Evolutionary conservation across 2,329 filamentous ascomycete genomes (phyloP), one percentile per base, ranked within the genome.

Genomic region (Calonectria henricotiae): DNA sequence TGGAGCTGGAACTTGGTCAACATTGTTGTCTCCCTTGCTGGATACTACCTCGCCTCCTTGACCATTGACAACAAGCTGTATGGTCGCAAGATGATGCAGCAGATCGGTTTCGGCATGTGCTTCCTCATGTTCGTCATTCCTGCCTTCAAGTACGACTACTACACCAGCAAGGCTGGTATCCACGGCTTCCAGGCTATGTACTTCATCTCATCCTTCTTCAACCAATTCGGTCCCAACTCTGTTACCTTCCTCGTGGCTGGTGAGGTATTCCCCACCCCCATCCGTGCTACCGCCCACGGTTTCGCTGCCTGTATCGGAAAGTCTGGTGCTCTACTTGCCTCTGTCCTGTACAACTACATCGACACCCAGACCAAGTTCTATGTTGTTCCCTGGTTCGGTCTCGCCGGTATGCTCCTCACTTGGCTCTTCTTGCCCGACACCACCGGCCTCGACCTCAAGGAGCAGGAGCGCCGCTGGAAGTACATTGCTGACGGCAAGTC

Each of bases 161-260:
- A 95, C 86, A 94, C 89, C 23, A 87, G 86, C 61, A 85, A 88
- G 1, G 86, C 86, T 6, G 90, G 94, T 77, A 92, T 98, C 81
- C 91, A 94, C 79, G 86, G 88, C n/a, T 98, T 98, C 91, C 95
- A 98, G 86, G 91, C 95, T 80, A 98, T 98, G 94, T 98, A 98
- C 89, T 98, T 98, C 86, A 83, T 98, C 76, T 97, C 94, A 8
- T 97, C 94, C 27, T 98, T 98, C 88, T 98, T 98, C 91, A 98
- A 98, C 89, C 96, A 98, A 82, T 98, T 98, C 79, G 96, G 96
- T 13, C 96, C 96, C 83, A 98, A 98, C 89, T 92, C 91, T 55
- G 95, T 98, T 78, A 98, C 95, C 72, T 98, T 98, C 93, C 90
- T 98, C 75, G 94, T 97, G 41, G 96, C 96, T 49, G 96, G 94